These are phyloP conservation scores for Neopestalotiopsis clavispora DNA, from an alignment of 2,329 filamentous ascomycete genomes.

Conservation along the genomic window DNA sequence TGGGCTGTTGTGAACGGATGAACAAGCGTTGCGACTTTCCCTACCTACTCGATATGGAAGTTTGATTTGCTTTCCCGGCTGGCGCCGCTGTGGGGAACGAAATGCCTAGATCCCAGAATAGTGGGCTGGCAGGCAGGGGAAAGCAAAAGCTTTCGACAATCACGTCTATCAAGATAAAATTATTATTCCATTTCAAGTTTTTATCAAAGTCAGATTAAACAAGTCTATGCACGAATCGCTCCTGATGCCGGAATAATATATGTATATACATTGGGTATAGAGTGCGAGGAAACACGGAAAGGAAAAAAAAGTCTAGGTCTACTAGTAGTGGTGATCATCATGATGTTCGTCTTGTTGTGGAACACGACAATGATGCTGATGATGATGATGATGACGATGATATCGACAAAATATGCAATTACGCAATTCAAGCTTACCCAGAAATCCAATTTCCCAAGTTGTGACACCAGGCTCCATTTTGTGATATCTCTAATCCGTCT, in stretches of 20 bases:
- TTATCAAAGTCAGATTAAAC: not conserved
- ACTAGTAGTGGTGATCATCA: not conserved
- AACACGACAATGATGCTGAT: no score
- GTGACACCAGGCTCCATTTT: slow-evolving; percentile 4
- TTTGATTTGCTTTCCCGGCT: not conserved
- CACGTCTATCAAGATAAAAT: no score
- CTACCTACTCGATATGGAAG: not conserved
- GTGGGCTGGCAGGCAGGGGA: not conserved
- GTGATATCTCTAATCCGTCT: not conserved
- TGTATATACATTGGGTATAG: slow-evolving; percentile 7
- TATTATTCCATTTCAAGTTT: not conserved
- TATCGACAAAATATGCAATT: not conserved
- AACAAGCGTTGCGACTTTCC: not conserved
- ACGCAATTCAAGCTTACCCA: not conserved
- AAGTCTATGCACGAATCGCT: not conserved
- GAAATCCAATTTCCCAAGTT: not conserved
- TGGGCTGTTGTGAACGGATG: not conserved
- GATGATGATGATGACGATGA: no score
- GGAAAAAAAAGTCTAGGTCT: not conserved
- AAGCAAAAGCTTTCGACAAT: not conserved
- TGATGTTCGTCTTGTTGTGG: no score
- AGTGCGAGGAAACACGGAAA: no score
- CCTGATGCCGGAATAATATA: not conserved
- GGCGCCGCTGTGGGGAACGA: not conserved
- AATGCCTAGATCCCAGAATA: not conserved